Evolutionary conservation across 2,329 filamentous ascomycete species (phyloP).

Genomic region (Phaeosphaeriaceae sp.): DNA sequence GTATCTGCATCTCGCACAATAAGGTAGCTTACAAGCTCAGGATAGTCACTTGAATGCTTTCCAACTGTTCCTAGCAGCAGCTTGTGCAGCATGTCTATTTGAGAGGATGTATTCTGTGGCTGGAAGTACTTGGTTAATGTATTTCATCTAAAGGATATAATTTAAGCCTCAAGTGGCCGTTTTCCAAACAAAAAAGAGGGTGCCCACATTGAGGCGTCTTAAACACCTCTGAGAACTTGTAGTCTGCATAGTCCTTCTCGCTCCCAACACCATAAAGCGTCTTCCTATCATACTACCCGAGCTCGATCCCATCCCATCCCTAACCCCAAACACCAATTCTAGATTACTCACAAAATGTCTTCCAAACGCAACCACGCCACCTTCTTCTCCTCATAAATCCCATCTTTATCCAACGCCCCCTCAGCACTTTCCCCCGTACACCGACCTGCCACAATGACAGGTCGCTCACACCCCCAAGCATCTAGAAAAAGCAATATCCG

Average conservation of each 20-base stretch:
- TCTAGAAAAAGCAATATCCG: conserved; percentile 7
- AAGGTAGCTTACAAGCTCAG: too few species aligned
- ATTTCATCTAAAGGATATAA: too few species aligned
- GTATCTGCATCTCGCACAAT: too few species aligned
- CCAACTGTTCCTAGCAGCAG: too few species aligned
- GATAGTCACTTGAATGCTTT: too few species aligned
- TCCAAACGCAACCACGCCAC: conserved; percentile 52
- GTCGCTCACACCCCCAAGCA: conserved; percentile 16
- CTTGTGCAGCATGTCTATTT: too few species aligned
- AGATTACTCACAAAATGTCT: conserved; percentile 55
- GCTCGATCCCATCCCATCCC: conserved; percentile 47
- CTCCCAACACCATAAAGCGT: conserved; percentile 17
- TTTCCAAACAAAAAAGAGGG: too few species aligned
- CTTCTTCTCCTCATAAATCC: conserved; percentile 42
- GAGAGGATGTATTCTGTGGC: too few species aligned
- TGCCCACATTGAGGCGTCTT: too few species aligned
- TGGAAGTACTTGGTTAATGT: too few species aligned
- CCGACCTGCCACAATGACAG: conserved; percentile 50
- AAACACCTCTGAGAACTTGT: conserved; percentile 2
- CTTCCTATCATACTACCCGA: conserved; percentile 49
- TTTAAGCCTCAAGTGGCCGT: too few species aligned
- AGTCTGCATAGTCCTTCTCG: conserved; percentile 20
- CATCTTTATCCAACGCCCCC: conserved; percentile 23
- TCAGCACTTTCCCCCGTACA: conserved; percentile 44
- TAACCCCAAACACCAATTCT: conserved; percentile 53